Percentiles rank a stretch among this genome's conserved stretches.
Conservation (phyloP, 2,329 filamentous ascomycete species). For the Alternaria viburni region DNA sequence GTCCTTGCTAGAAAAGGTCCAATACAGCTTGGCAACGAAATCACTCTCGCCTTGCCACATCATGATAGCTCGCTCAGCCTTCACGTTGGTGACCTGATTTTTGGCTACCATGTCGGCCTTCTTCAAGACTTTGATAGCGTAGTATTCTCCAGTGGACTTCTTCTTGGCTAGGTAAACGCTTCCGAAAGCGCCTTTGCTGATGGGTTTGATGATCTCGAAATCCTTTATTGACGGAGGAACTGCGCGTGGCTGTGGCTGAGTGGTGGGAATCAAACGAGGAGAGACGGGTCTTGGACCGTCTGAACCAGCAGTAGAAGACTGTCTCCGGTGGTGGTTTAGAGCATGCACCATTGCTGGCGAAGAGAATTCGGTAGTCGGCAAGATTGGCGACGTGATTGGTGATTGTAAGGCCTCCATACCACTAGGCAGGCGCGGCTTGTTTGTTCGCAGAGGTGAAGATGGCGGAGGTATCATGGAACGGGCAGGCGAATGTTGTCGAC, state of each 20-base stretch:
- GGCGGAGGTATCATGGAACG: slow-evolving; percentile 71
- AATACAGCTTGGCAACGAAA: slow-evolving; percentile 98
- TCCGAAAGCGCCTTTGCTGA: slow-evolving; percentile 97
- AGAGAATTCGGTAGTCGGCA: slow-evolving; percentile 80
- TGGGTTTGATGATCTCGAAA: slow-evolving; percentile 99
- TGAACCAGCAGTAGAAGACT: slow-evolving; percentile 89
- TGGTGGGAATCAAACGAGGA: slow-evolving; percentile 77
- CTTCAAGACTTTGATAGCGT: slow-evolving; percentile 96
- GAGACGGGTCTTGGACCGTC: slow-evolving; percentile 73
- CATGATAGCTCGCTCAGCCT: slow-evolving; percentile 98
- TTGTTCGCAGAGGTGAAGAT: slow-evolving; percentile 84
- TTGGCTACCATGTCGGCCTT: slow-evolving; percentile 99
- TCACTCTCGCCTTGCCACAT: slow-evolving; percentile 99
- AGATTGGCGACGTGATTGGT: slow-evolving; percentile 86
- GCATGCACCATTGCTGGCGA: slow-evolving; percentile 68
- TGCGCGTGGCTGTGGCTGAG: slow-evolving; percentile 83
- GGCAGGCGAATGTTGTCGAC: slow-evolving; percentile 87
- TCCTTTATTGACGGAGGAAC: slow-evolving; percentile 97
- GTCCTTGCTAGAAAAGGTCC: slow-evolving; percentile 99
- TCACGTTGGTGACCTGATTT: slow-evolving; percentile 98
- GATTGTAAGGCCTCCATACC: slow-evolving; percentile 73
- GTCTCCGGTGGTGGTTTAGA: slow-evolving; percentile 77
- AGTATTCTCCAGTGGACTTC: slow-evolving; percentile 97
- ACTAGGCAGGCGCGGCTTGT: slow-evolving; percentile 75
- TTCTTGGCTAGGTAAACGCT: slow-evolving; percentile 99